Conservation (phyloP, 345 rosid genomes). For the Brassica cretica region DNA sequence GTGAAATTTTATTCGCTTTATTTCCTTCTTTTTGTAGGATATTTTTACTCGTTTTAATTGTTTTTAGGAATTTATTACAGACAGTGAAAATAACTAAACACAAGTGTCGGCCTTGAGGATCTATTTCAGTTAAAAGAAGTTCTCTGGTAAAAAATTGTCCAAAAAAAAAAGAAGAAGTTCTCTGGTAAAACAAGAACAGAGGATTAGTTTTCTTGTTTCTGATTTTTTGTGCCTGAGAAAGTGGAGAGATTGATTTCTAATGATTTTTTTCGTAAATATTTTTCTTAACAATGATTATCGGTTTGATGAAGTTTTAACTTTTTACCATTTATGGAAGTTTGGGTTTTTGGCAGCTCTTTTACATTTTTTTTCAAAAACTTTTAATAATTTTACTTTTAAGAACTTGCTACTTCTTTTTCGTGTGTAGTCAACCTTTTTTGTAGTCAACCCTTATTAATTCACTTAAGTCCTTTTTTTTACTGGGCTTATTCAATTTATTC, state of each 20-base stretch:
- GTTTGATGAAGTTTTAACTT: conserved; percentile 20
- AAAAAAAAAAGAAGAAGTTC: not conserved
- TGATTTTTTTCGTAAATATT: not conserved
- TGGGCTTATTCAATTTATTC: not conserved
- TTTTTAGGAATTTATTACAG: conserved; percentile 2
- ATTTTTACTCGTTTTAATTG: conserved; percentile 7
- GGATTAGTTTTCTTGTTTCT: conserved; percentile 15
- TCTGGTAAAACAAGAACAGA: not conserved
- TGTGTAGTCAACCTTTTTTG: not conserved
- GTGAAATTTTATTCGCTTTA: conserved; percentile 18
- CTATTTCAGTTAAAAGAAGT: conserved; percentile 3
- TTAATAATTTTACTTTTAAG: not conserved
- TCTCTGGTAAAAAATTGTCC: not conserved
- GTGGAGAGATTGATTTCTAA: conserved; percentile 14
- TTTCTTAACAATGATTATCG: conserved; percentile 19
- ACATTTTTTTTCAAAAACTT: not conserved
- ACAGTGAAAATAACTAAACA: not conserved
- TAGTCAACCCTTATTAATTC: not conserved
- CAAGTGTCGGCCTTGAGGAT: conserved; percentile 15
- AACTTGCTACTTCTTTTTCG: not conserved
- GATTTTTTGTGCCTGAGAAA: conserved; percentile 24
- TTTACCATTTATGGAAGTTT: conserved; percentile 30
- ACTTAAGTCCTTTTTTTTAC: not conserved
- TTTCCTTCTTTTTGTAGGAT: conserved; percentile 21
- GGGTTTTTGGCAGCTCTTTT: not conserved